Conservation (phyloP, 2,329 filamentous ascomycete genomes). For the Alternaria arborescens region DNA sequence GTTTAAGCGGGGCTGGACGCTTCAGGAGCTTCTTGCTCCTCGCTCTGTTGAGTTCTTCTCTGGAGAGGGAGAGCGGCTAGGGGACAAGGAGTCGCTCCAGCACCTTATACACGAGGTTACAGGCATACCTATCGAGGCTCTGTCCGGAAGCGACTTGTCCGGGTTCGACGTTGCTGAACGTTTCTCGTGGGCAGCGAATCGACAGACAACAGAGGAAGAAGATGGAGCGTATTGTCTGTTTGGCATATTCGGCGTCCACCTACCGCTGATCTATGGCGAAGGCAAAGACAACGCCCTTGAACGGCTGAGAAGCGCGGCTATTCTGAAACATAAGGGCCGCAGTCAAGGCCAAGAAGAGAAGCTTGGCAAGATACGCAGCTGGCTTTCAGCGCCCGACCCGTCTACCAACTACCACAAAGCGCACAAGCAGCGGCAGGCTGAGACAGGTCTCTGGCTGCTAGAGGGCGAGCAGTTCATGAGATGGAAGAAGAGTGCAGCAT, state of each 20-base stretch:
- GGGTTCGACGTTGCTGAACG: constrained; percentile 24
- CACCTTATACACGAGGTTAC: too few species aligned
- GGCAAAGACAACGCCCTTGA: constrained; percentile 15
- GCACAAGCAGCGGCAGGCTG: constrained; percentile 32
- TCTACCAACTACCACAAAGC: constrained; percentile 38
- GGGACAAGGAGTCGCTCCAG: too few species aligned
- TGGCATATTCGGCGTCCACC: constrained; percentile 20
- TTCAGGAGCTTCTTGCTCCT: too few species aligned
- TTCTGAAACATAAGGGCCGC: background rate
- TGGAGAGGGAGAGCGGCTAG: too few species aligned
- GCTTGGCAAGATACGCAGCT: constrained; percentile 22
- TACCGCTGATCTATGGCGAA: background rate
- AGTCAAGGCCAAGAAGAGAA: constrained; percentile 6
- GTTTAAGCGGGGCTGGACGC: too few species aligned
- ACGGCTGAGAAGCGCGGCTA: constrained; percentile 8
- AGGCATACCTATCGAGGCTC: too few species aligned
- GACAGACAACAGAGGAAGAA: constrained; percentile 31
- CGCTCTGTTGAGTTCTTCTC: too few species aligned
- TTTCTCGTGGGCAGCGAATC: constrained; percentile 29
- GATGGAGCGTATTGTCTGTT: constrained; percentile 26
- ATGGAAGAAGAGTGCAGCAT: constrained; percentile 39
- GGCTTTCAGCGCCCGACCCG: constrained; percentile 50
- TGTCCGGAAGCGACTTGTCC: constrained; percentile 5
- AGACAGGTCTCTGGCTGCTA: constrained; percentile 51
- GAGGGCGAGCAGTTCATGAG: constrained; percentile 28